Percentiles rank a stretch among this genome's conserved stretches.
phyloP scores from a whole-genome alignment of 176 grass and related monocot genomes.

The Saccharum officinarum region DNA sequence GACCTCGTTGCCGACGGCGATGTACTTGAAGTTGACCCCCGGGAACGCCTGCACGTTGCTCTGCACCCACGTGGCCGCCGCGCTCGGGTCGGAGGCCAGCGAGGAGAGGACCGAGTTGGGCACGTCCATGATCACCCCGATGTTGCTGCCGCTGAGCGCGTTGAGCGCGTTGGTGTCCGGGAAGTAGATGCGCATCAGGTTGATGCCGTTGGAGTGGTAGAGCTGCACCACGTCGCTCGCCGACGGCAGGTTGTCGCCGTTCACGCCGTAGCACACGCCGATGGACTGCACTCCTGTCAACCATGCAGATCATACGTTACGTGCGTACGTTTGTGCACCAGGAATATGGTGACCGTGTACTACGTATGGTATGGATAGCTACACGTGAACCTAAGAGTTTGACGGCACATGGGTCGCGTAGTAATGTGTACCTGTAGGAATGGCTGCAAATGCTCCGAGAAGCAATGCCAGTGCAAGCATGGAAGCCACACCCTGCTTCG shows the following conservation, averaged over 20 bases:
- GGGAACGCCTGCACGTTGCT: constrained; percentile 35
- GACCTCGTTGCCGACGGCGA: constrained; percentile 68
- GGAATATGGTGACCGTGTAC: too few relatives aligned
- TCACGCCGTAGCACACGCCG: constrained; percentile 45
- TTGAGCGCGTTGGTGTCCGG: constrained; percentile 13
- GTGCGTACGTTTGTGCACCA: too few relatives aligned
- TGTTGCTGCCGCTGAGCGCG: constrained; percentile 34
- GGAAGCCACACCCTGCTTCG: background rate
- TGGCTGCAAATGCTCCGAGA: background rate
- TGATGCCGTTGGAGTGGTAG: constrained; percentile 37
- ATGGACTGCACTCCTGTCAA: constrained; percentile 32
- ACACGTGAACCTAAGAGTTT: too few relatives aligned
- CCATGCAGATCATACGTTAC: background rate
- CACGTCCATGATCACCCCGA: constrained; percentile 51
- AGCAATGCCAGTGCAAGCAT: constrained; percentile 33
- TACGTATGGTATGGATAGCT: too few relatives aligned
- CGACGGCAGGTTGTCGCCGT: constrained; percentile 30
- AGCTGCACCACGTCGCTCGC: constrained; percentile 36
- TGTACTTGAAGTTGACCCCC: constrained; percentile 42
- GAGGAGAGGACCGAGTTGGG: constrained; percentile 23
- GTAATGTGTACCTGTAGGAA: constrained; percentile 1
- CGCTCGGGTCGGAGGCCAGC: constrained; percentile 29
- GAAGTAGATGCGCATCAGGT: constrained; percentile 56
- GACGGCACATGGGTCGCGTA: too few relatives aligned
- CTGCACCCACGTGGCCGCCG: constrained; percentile 36